Evolutionary conservation across 148 eudicot genomes (phyloP), one percentile per base, ranked within the genome.

Genomic region (Bassia scoparia): DNA sequence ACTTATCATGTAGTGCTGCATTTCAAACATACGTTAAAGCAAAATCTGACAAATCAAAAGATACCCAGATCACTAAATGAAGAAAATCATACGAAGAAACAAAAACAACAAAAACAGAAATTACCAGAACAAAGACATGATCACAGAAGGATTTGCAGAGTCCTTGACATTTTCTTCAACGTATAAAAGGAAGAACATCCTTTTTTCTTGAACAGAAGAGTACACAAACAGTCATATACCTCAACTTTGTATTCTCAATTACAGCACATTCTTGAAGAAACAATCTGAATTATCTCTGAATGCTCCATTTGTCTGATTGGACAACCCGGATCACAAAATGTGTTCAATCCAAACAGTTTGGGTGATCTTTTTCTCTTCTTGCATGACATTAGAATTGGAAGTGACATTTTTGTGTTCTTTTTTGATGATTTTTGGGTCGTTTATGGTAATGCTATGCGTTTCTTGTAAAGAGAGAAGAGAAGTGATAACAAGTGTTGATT

Each of bases 91-190:
- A 5, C 27, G 18, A 9, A 33, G 24, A 50, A 58, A 27, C 1
- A 30, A 59, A 0, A 13, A 66, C n/a, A 54, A 18, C 8, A 20
- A 34, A 23, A 26, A 38, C 2, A 33, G 8, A 20, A 27, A 74
- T 46, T 70, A 88, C 98, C 97, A 34, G 86, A 67, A n/a, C 87
- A 84, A 0, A 96, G 89, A 49, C 98, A 91, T 89, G 88, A 78
- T 94, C 92, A 56, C 97, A 91, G 64, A 83, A 89, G 5, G 91
- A 7, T 59, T 68, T 1, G 67, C 43, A 1, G 89, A 83, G 69
- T 30, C 2, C 37, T 68, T 54, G 73, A 79, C 84, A 35, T 75
- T 48, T 72, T 87, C 97, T 72, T 89, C 86, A 70, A 91, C 37
- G 77, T 83, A 63, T 87, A 91, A 17, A 91, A 54, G 87, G 86